Percentiles rank a stretch among this genome's conserved stretches.
These are phyloP conservation scores for Saccharomycopsis hybrid DNA, from an alignment of 1,139 yeast species.

Conservation along the genomic window DNA sequence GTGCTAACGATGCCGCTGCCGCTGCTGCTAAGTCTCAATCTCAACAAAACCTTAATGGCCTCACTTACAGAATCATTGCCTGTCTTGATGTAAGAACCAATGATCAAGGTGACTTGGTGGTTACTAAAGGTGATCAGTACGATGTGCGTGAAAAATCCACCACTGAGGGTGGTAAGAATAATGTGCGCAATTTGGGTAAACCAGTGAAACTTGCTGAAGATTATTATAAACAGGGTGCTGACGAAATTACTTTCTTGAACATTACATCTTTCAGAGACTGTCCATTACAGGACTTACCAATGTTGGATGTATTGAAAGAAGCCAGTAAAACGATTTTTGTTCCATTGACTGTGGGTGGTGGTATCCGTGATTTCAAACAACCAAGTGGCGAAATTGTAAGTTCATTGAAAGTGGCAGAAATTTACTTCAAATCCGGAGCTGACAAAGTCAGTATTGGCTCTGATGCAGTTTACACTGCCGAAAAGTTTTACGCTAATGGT, in stretches of 20 bases:
- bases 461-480: conserved; percentile 94
- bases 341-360: conserved; percentile 97
- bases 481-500: conserved; percentile 58
- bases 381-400: conserved; percentile 72
- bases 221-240: conserved; percentile 92
- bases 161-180: conserved; percentile 37
- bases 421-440: conserved; percentile 93
- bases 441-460: conserved; percentile 96
- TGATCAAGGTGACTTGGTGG: conserved; percentile 90
- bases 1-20: conserved; percentile 19
- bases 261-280: conserved; percentile 93
- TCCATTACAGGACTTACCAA: conserved; percentile 86
- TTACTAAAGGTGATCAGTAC: conserved; percentile 96
- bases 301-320: conserved; percentile 77
- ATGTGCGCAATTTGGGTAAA: conserved; percentile 87
- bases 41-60: conserved; percentile 38
- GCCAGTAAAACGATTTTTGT: conserved; percentile 92
- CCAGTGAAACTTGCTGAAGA: conserved; percentile 91
- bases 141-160: conserved; percentile 76
- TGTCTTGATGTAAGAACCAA: conserved; percentile 95
- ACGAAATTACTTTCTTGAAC: conserved; percentile 88
- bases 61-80: conserved; percentile 87
- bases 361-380: conserved; percentile 83
- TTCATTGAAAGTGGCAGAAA: conserved; percentile 83
- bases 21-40: conserved; percentile 24